Conservation (phyloP, 805 yeast genomes). For the Ogataea saltuana region DNA sequence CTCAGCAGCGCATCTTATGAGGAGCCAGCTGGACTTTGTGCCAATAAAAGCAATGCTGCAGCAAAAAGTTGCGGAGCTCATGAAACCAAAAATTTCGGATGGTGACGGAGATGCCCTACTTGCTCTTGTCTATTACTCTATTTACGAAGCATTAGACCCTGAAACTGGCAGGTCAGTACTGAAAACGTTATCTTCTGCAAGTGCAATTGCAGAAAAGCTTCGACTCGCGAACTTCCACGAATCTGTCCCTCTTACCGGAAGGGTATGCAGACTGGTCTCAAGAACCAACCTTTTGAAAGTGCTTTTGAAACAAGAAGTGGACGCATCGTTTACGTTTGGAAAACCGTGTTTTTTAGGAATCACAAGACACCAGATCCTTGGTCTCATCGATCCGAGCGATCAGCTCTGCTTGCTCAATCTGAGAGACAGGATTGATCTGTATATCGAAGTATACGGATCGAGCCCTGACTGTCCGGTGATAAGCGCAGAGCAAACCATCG, state of each 20-base stretch:
- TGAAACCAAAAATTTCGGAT: slow-evolving; percentile 14
- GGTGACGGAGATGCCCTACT: slow-evolving; percentile 21
- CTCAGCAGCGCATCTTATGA: slow-evolving; percentile 25
- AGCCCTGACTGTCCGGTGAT: slow-evolving; percentile 12
- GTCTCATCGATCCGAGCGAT: background rate
- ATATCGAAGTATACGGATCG: slow-evolving; percentile 7
- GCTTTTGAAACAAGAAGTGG: slow-evolving; percentile 12
- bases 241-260: slow-evolving; percentile 13
- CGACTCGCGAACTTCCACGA: slow-evolving; percentile 14
- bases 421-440: slow-evolving; percentile 8
- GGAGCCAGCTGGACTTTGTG: slow-evolving; percentile 19
- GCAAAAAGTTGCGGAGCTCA: slow-evolving; percentile 15
- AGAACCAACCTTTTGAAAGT: slow-evolving; percentile 13
- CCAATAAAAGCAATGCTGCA: slow-evolving; percentile 23
- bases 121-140: slow-evolving; percentile 15
- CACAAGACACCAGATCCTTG: slow-evolving; percentile 7
- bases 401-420: background rate
- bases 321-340: slow-evolving; percentile 16
- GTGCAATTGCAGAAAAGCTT: slow-evolving; percentile 20
- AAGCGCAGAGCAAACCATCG: background rate
- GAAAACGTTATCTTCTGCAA: slow-evolving; percentile 20
- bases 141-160: slow-evolving; percentile 23
- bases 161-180: slow-evolving; percentile 17
- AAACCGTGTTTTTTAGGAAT: slow-evolving; percentile 15
- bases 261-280: slow-evolving; percentile 10